Evolutionary conservation across 2,329 filamentous ascomycete genomes (phyloP).

Genomic region (Cryoendolithus antarcticus): DNA sequence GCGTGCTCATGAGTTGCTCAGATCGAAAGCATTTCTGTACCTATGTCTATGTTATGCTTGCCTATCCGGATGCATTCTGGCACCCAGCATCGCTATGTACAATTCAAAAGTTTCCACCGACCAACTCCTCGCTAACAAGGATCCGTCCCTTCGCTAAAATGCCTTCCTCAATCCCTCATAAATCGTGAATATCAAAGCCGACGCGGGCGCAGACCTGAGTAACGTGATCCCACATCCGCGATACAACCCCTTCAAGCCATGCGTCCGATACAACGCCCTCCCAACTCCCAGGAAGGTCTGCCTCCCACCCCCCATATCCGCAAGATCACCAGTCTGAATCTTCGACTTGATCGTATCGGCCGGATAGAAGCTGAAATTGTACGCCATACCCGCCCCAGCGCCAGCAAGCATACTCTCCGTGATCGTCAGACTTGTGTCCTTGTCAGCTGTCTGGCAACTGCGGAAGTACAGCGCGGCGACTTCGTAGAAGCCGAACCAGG

Average conservation of each 20-base stretch:
- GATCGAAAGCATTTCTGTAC: no score
- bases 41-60: no score
- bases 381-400: slow-evolving; percentile 77
- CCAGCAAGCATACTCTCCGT: slow-evolving; percentile 83
- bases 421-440: slow-evolving; percentile 52
- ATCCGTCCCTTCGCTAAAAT: no score
- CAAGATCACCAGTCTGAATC: slow-evolving; percentile 72
- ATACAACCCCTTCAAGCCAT: slow-evolving; percentile 77
- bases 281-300: slow-evolving; percentile 63
- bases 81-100: no score
- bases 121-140: no score
- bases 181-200: slow-evolving; percentile 95
- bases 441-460: slow-evolving; percentile 23
- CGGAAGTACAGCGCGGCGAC: slow-evolving; percentile 58
- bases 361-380: slow-evolving; percentile 96
- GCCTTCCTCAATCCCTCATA: slow-evolving; percentile 66
- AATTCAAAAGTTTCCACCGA: no score
- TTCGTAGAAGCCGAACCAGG: slow-evolving; percentile 92
- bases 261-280: slow-evolving; percentile 62
- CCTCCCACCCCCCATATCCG: slow-evolving; percentile 38
- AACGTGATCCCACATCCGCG: slow-evolving; percentile 92
- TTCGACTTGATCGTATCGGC: slow-evolving; percentile 95
- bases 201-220: slow-evolving; percentile 75
- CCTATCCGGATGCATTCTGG: no score
- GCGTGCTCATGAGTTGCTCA: no score